phyloP scores from a whole-genome alignment of 345 rosid species.

The Sisymbrium altissimum region DNA sequence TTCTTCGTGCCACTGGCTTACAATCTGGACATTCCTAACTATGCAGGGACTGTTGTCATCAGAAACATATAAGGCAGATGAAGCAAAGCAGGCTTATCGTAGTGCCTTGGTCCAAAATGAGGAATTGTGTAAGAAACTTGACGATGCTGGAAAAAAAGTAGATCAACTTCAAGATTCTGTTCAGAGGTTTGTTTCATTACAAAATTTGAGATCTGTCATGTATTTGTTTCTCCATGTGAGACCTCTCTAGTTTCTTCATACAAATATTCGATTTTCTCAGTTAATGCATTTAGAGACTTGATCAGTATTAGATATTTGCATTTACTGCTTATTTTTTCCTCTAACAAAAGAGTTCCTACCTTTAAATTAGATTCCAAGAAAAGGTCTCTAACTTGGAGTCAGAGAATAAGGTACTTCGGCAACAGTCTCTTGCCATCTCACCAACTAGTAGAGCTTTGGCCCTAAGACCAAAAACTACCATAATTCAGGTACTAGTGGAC shows the following conservation, averaged over 20 bases:
- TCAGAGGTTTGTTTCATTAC: constrained; percentile 61
- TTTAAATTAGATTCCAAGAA: constrained; percentile 42
- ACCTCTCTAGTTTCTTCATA: too few species aligned
- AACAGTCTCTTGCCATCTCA: constrained; percentile 76
- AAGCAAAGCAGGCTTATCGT: constrained; percentile 51
- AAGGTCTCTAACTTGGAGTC: constrained; percentile 83
- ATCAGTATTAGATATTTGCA: constrained; percentile 1
- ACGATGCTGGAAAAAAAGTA: constrained; percentile 58
- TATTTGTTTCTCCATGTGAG: neutral
- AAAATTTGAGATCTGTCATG: constrained; percentile 11
- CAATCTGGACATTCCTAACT: constrained; percentile 13
- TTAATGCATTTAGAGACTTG: neutral
- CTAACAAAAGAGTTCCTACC: neutral
- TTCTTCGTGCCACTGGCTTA: constrained; percentile 8
- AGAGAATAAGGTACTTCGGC: constrained; percentile 90
- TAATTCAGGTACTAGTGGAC: constrained; percentile 56
- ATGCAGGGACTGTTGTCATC: constrained; percentile 53
- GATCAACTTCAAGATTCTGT: constrained; percentile 75
- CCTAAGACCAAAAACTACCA: constrained; percentile 56
- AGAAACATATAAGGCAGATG: constrained; percentile 58
- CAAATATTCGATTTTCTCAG: neutral
- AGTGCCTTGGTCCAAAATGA: constrained; percentile 53
- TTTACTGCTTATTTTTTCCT: neutral
- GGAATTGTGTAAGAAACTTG: constrained; percentile 64
- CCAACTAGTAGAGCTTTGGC: constrained; percentile 66